phyloP scores from a whole-genome alignment of 768 basidiomycete species.

The Auriscalpium vulgare region DNA sequence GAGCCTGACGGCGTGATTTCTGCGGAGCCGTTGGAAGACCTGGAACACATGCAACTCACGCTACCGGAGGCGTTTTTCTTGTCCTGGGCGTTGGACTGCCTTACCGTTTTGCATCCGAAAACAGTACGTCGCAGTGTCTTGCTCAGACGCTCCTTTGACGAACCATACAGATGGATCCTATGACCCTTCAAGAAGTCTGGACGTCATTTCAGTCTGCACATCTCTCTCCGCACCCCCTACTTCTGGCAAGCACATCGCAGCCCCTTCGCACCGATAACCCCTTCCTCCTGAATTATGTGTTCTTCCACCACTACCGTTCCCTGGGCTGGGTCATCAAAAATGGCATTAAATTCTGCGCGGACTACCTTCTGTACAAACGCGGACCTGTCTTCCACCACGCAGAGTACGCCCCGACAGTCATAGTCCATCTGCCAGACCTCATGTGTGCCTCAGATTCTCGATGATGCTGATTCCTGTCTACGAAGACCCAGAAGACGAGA shows the following conservation, averaged over 20 bases:
- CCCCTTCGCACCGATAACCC: slow-evolving; percentile 73
- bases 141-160: slow-evolving; percentile 1
- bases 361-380: slow-evolving; percentile 88
- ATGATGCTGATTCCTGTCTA: slow-evolving; percentile 88
- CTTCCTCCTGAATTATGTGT: slow-evolving; percentile 82
- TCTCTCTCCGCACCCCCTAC: slow-evolving; percentile 29
- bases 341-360: slow-evolving; percentile 96
- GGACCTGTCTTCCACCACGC: slow-evolving; percentile 95
- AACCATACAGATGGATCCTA: slow-evolving; percentile 37
- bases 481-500: slow-evolving; percentile 69
- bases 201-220: slow-evolving; percentile 51
- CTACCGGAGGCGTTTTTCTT: slow-evolving; percentile 88
- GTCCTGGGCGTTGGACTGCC: slow-evolving; percentile 74
- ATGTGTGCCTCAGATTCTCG: slow-evolving; percentile 57
- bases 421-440: background rate
- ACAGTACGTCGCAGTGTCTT: slow-evolving; percentile 40
- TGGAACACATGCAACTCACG: slow-evolving; percentile 89
- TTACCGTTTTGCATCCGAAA: slow-evolving; percentile 57
- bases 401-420: slow-evolving; percentile 51
- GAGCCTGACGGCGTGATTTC: slow-evolving; percentile 17
- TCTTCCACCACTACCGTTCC: slow-evolving; percentile 92
- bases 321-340: slow-evolving; percentile 95
- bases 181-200: slow-evolving; percentile 58
- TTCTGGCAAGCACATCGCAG: slow-evolving; percentile 14
- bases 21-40: slow-evolving; percentile 52